A percentile compares a stretch with the other conserved stretches of the same genome.
These are phyloP conservation scores for Fistulifera pelliculosa DNA, from an alignment of 108 stramenopile species.

Conservation along the genomic window DNA sequence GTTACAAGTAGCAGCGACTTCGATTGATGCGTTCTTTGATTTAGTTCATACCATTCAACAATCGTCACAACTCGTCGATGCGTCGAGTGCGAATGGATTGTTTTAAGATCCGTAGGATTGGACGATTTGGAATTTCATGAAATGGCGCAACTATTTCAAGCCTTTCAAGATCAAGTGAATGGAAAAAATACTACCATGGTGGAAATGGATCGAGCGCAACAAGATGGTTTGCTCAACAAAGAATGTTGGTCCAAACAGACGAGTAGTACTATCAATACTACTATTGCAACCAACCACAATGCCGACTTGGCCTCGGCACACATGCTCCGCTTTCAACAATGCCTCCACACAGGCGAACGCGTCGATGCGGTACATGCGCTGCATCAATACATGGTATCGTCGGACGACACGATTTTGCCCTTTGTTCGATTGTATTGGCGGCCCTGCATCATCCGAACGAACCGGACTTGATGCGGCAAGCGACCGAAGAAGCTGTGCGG, in stretches of 20 bases:
- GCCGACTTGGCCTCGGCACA: slow-evolving; percentile 81
- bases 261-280: too few species aligned
- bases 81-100: slow-evolving; percentile 52
- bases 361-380: slow-evolving; percentile 75
- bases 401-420: slow-evolving; percentile 43
- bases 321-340: slow-evolving; percentile 75
- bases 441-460: slow-evolving; percentile 65
- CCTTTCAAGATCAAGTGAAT: too few species aligned
- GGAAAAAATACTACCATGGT: neutral
- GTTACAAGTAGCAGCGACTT: slow-evolving; percentile 25
- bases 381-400: slow-evolving; percentile 80
- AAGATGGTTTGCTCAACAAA: too few species aligned
- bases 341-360: slow-evolving; percentile 64
- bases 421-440: slow-evolving; percentile 75
- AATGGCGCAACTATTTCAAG: too few species aligned
- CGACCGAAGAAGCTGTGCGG: slow-evolving; percentile 87
- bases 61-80: slow-evolving; percentile 28
- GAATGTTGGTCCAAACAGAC: too few species aligned
- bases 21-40: slow-evolving; percentile 46
- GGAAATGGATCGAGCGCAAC: too few species aligned
- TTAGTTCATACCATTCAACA: slow-evolving; percentile 31
- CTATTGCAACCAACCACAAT: slow-evolving; percentile 11
- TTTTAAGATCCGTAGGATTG: slow-evolving; percentile 71
- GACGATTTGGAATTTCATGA: slow-evolving; percentile 67
- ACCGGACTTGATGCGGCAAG: slow-evolving; percentile 49